Base-by-base conservation (phyloP, 2,329 filamentous ascomycete genomes). In the Apiospora hydei region DNA sequence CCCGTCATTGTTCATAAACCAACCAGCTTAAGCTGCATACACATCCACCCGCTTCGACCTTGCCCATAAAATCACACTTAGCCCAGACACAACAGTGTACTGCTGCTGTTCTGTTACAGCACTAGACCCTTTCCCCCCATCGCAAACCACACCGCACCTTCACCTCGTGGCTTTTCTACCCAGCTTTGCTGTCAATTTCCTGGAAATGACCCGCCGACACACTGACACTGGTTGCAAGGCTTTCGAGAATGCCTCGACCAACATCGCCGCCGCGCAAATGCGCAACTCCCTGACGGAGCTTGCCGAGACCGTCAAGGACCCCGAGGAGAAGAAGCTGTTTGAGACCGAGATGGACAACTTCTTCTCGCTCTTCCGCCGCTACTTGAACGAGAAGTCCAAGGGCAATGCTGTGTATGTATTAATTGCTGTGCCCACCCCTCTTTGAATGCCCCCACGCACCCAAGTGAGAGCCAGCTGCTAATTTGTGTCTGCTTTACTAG, bases 281-380 rank as follows among this genome's bases (percentile, higher is more conserved):
- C 94, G 96, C 85, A 99, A 99, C 89, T 90, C 94, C 74, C 89
- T 99, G 83, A 98, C 98, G 83, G 92, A 92, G 83, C 92, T 99
- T 75, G 90, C 94, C 78, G 96, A 99, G 86, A 93, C 92, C 13
- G 95, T 98, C 82, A 90, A 91, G 80, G 95, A 98, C 82, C 88
- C 93, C 71, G 87, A 91, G 75, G 85, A 93, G 82, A 94, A 94
- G 85, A 96, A 98, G 94, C 91, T 97, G 77, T 98, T 98, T 84
- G 96, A 98, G 87, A 97, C 95, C 5, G 96, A 99, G 87, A 98
- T 98, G 95, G 96, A 99, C 90, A 99, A 99, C 91, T 99, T 99
- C 89, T 99, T 99, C 83, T 93, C 95, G 74, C 93, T 99, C 74
- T 99, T 99, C 92, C 93, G 96, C 82, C 92, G 96, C 85, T 99